Percentiles rank a stretch among this genome's conserved stretches.
phyloP scores from a whole-genome alignment of 768 basidiomycete species.

The Auricularia heimuer region DNA sequence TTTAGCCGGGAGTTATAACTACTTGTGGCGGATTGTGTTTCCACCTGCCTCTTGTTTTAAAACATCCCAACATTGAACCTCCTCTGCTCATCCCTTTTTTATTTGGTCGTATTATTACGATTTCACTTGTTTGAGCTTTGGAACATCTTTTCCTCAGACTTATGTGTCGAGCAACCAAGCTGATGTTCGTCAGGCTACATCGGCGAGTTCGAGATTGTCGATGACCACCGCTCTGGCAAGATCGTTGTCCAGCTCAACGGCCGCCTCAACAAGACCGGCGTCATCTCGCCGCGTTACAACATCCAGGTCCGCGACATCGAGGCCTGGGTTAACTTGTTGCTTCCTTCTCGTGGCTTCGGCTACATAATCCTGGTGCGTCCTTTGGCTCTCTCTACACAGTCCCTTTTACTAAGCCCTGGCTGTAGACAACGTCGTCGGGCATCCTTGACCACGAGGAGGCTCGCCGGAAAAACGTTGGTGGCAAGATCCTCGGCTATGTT shows the following conservation, averaged over 20 bases:
- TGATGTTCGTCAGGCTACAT: constrained; percentile 71
- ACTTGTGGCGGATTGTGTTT: constrained; percentile 51
- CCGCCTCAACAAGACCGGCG: constrained; percentile 97
- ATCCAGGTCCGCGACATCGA: constrained; percentile 88
- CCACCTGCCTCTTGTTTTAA: constrained; percentile 78
- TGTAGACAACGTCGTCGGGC: constrained; percentile 89
- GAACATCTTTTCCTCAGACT: constrained; percentile 5
- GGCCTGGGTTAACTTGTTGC: constrained; percentile 91
- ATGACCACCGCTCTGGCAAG: constrained; percentile 97
- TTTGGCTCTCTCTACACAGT: background rate
- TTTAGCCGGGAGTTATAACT: constrained; percentile 63
- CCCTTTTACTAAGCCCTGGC: background rate
- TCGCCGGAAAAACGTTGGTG: constrained; percentile 94
- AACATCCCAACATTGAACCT: constrained; percentile 59
- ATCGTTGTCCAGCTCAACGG: constrained; percentile 98
- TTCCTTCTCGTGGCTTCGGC: constrained; percentile 94
- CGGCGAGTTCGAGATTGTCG: constrained; percentile 96
- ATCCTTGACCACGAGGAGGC: constrained; percentile 99
- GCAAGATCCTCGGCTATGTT: constrained; percentile 87
- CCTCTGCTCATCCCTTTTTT: constrained; percentile 11
- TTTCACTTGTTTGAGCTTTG: background rate
- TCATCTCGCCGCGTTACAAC: constrained; percentile 99
- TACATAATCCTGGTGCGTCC: constrained; percentile 81
- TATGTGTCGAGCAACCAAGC: constrained; percentile 5
- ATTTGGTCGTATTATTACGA: background rate